A percentile compares a stretch with the other conserved stretches of the same genome.
phyloP scores from a whole-genome alignment of 495 filamentous ascomycete genomes.

The Penicillium angulare region DNA sequence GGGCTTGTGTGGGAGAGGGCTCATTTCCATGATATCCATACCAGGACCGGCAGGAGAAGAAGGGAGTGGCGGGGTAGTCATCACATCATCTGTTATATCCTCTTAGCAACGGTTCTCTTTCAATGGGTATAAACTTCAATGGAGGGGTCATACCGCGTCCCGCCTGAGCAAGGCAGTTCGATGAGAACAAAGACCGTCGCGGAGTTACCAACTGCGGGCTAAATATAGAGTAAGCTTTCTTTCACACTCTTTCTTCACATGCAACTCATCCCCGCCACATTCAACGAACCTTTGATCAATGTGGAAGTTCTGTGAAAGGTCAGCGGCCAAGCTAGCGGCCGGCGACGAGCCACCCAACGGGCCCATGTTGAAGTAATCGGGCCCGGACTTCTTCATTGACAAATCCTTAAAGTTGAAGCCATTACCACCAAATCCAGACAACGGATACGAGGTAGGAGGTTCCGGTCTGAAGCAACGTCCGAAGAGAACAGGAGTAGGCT shows the following conservation, averaged over 20 bases:
- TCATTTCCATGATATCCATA: constrained; percentile 90
- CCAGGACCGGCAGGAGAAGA: constrained; percentile 71
- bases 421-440: constrained; percentile 58
- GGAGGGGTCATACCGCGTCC: constrained; percentile 72
- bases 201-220: constrained; percentile 92
- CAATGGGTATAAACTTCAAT: no score
- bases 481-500: constrained; percentile 65
- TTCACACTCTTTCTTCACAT: neutral
- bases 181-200: constrained; percentile 87
- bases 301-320: constrained; percentile 95
- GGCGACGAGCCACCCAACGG: constrained; percentile 82
- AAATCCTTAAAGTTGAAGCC: constrained; percentile 72
- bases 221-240: constrained; percentile 31
- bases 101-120: no score
- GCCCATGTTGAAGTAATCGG: constrained; percentile 77
- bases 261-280: neutral
- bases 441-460: constrained; percentile 48
- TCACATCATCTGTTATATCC: constrained; percentile 50
- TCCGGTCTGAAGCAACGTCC: constrained; percentile 56
- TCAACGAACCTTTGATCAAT: constrained; percentile 76
- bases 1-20: constrained; percentile 87
- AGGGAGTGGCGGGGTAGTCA: constrained; percentile 81
- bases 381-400: constrained; percentile 62
- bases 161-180: constrained; percentile 65
- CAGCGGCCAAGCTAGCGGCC: constrained; percentile 82